Conservation (phyloP, 805 yeast genomes). For the Candida manassasensis region DNA sequence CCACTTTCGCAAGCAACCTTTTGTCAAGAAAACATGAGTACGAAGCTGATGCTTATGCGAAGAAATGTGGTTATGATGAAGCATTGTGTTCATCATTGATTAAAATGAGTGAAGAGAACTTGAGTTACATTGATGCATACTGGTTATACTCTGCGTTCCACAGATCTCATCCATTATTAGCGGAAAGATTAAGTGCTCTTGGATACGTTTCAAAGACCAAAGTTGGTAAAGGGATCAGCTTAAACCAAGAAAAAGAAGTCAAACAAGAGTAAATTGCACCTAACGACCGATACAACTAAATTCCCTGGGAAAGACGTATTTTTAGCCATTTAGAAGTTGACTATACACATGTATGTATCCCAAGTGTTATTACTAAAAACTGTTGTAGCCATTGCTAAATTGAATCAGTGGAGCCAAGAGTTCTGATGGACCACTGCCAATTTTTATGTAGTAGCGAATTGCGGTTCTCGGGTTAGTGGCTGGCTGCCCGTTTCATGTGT, state of each 20-base stretch:
- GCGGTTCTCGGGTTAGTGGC: not conserved
- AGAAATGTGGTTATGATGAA: slow-evolving; percentile 62
- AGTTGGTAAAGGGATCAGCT: slow-evolving; percentile 17
- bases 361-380: too few relatives aligned
- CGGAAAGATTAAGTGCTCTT: slow-evolving; percentile 82
- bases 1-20: slow-evolving; percentile 63
- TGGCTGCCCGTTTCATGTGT: not conserved
- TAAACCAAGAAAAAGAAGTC: slow-evolving; percentile 3
- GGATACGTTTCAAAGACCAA: slow-evolving; percentile 43
- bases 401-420: too few relatives aligned
- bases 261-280: too few relatives aligned
- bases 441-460: not conserved
- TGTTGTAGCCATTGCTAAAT: too few relatives aligned
- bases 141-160: slow-evolving; percentile 84
- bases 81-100: slow-evolving; percentile 70
- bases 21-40: slow-evolving; percentile 85
- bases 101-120: slow-evolving; percentile 72
- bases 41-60: slow-evolving; percentile 89
- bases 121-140: slow-evolving; percentile 84
- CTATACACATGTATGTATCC: too few relatives aligned
- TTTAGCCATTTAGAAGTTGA: too few relatives aligned
- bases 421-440: too few relatives aligned
- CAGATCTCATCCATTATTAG: slow-evolving; percentile 86
- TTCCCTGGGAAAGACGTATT: too few relatives aligned
- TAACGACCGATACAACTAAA: too few relatives aligned